Base-by-base conservation (phyloP, 225 moss, liverwort and hornwort species). In the Asterella californica region DNA sequence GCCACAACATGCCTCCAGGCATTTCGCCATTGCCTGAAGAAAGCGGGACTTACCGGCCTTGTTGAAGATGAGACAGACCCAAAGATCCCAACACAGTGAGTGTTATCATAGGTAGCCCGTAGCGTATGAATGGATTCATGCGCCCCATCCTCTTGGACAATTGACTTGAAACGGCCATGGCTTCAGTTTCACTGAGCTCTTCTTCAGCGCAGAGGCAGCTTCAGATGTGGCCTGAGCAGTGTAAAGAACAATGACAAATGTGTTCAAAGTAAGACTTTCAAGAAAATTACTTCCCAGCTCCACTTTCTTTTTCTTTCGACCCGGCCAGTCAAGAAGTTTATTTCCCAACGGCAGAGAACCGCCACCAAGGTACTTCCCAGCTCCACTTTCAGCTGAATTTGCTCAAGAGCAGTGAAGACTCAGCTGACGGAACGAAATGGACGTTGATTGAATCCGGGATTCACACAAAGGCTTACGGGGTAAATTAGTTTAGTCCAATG, bases 101-200 rank as follows among this genome's bases (percentile, higher is more conserved):
- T 73, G 97, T 88, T 65, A 97, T 90, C 32, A 97, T 86, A 55
- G 97, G 97, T 65, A 97, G 78, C 78, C 96, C 97, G 5, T 91
- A 94, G 84, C 91, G 91, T 27, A 93, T 25, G 54, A 96, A 94
- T 25, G 96, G 94, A 62, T 91, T 96, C 81, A 83, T 90, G 45
- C 90, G 85, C 81, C 87, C 89, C 1, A 89, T 59, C 72, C 81
- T 91, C 52, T 82, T 82, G 37, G 64, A 83, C 53, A 72, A 38
- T 48, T 76, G 85, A 59, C 71, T 85, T 25, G 79, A n/a, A 17
- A 57, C 49, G 22, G 72, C 72, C 82, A 85, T 85, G 6, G 36
- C 2, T 59, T 59, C 75, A 10, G 19, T 22, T 73, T 46, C 21
- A 69, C 18, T 5, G 30, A 1, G 4, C 27, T 65, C 30, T 65